A percentile compares a stretch with the other conserved stretches of the same genome.
Conservation (phyloP, 305 asterid species). For the Ajuga reptans region DNA sequence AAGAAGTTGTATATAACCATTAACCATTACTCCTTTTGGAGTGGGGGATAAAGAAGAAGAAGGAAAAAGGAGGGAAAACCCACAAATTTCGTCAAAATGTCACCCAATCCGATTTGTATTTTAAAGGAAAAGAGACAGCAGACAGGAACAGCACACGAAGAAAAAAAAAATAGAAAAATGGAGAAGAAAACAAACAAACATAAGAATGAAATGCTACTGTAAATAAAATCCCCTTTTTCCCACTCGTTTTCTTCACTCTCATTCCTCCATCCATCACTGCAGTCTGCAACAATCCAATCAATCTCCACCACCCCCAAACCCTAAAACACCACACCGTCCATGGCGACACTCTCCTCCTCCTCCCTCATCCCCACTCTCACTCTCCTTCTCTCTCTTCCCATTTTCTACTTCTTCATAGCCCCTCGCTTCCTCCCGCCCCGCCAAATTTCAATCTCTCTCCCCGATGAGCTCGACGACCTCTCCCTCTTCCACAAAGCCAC, state of each 20-base stretch:
- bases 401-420: conserved; percentile 35
- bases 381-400: conserved; percentile 46
- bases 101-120: no score
- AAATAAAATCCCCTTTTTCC: neutral
- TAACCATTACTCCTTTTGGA: no score
- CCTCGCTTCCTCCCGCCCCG: conserved; percentile 43
- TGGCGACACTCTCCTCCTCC: conserved; percentile 27
- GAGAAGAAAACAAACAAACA: no score
- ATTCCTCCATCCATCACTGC: conserved; percentile 1
- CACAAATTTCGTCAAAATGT: no score
- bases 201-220: no score
- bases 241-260: neutral
- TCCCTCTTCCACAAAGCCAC: conserved; percentile 42
- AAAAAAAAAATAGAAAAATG: no score
- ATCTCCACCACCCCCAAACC: neutral
- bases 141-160: no score
- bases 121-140: no score
- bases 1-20: no score
- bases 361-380: conserved; percentile 41
- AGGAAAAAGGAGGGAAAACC: no score
- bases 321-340: neutral
- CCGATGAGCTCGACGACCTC: conserved; percentile 66
- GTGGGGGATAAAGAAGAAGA: no score
- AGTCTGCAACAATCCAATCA: neutral
- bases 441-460: conserved; percentile 32